Base-by-base conservation (phyloP, 805 yeast genomes). In the Barnettozyma populi region DNA sequence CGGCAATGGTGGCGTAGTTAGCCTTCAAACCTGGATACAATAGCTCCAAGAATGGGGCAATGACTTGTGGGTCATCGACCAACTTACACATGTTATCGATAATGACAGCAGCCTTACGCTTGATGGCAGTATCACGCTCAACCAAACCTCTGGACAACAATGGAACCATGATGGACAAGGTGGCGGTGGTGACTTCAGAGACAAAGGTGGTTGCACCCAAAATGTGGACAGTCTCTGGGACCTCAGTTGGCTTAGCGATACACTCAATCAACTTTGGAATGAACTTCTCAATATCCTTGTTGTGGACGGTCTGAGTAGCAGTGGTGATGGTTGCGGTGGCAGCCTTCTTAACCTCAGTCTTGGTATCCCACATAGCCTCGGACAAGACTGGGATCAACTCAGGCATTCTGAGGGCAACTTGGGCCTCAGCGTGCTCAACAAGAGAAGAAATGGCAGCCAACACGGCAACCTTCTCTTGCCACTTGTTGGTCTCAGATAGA, bases 311-410 rank as follows among this genome's bases (percentile, higher is more conserved):
- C 74, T 90, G 94, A 65, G 99, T 94, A 62, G 96, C 84, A 76
- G 89, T 88, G 73, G 90, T 80, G 82, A 94, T 90, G 73, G 98
- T 89, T 65, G 83, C 84, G 63, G 94, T 86, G 57, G 99, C 98
- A 70, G 95, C 96, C 62, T 78, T 80, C 85, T 94, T 94, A 70
- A 94, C 99, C 69, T 94, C 98, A 75, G 80, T 79, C 84, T 94
- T 94, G 75, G 99, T 94, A 76, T 94, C 99, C 99, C 99, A 94
- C 98, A 94, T 94, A 66, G 97, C 89, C 80, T 94, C 99, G 63
- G 99, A 94, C 66, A 94, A 78, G 60, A 85, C 94, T 73, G 99
- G 99, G 66, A 94, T 92, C 72, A 94, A 83, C 80, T 94, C 98
- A 67, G 98, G 96, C 98, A 94, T 94, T 82, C 99, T 90, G 67